Evolutionary conservation across 805 yeast species (phyloP), one percentile per base, ranked within the genome.

Genomic region (Kodamaea fukazawae): DNA sequence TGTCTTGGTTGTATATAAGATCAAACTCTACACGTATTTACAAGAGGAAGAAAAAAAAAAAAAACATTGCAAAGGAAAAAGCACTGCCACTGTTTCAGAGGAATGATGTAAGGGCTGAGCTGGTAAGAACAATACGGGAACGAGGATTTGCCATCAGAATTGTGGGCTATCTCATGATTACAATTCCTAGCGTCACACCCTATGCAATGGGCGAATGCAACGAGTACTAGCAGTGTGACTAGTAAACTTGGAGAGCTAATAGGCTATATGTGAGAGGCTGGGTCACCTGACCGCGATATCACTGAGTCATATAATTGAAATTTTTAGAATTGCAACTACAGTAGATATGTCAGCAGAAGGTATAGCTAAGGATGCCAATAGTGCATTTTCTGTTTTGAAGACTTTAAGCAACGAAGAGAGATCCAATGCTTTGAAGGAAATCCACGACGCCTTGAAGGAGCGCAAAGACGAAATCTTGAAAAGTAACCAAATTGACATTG

Each of bases 311-410:
- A 14, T 8, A 23, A 20, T 20, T 20, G 5, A 8, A 20, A 7
- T 26, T 34, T n/a, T 18, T 14, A 9, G n/a, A 28, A 13, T 14
- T 32, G 25, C 17, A 14, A 23, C 16, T 14, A 26, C 10, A 20
- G 23, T 8, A 20, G 23, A 20, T 12, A 31, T 32, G 35, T 31
- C 40, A 76, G 86, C 93, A 14, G 90, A 83, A 61, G 65, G 73
- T 36, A 85, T 90, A 32, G 98, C 99, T 2, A 77, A 65, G 50
- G 75, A 74, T 13, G 96, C 98, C 7, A 87, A 84, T 52, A 51
- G 65, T n/a, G 91, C 98, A 4, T 89, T 95, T 36, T 81, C 91
- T 4, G 71, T 79, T 12, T 73, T 93, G 44, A 91, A 93, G 55
- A 83, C 96, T 0, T 67, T 90, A 26, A 60, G 83, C 7, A 77